Conservation (phyloP, 495 filamentous ascomycete genomes). For the Lophiotrema nucula region DNA sequence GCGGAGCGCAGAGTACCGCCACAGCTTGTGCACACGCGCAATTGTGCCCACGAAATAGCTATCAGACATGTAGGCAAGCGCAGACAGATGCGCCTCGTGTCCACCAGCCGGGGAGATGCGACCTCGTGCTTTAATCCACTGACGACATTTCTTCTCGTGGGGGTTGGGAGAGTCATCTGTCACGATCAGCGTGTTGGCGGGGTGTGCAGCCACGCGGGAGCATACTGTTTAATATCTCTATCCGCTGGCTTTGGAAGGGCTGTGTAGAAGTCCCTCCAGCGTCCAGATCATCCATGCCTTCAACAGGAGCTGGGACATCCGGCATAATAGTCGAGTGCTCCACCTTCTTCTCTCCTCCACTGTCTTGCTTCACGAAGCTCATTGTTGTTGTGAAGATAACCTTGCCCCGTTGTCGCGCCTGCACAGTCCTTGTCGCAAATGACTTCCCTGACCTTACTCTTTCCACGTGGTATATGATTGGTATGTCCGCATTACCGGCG, state of each 20-base stretch:
- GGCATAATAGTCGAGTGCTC: slow-evolving; percentile 64
- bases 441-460: slow-evolving; percentile 85
- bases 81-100: slow-evolving; percentile 75
- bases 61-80: slow-evolving; percentile 90
- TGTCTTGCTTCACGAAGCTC: slow-evolving; percentile 75
- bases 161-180: slow-evolving; percentile 46
- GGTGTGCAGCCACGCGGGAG: background rate
- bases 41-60: slow-evolving; percentile 91
- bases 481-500: slow-evolving; percentile 77
- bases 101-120: slow-evolving; percentile 57
- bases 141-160: slow-evolving; percentile 58
- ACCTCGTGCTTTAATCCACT: slow-evolving; percentile 78
- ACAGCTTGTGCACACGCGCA: slow-evolving; percentile 62
- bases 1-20: slow-evolving; percentile 50
- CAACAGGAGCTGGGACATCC: slow-evolving; percentile 22
- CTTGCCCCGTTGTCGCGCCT: slow-evolving; percentile 84
- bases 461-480: slow-evolving; percentile 91
- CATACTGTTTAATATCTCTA: slow-evolving; percentile 51
- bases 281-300: slow-evolving; percentile 29
- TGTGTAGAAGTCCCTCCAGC: slow-evolving; percentile 30
- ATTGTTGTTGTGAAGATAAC: slow-evolving; percentile 93
- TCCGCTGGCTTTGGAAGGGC: slow-evolving; percentile 59
- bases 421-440: slow-evolving; percentile 91
- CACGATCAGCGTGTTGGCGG: slow-evolving; percentile 6
- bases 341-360: slow-evolving; percentile 58